These are phyloP conservation scores for Aphelidium insulamus DNA, from an alignment of 371 early-diverging fungal species.

Conservation along the genomic window DNA sequence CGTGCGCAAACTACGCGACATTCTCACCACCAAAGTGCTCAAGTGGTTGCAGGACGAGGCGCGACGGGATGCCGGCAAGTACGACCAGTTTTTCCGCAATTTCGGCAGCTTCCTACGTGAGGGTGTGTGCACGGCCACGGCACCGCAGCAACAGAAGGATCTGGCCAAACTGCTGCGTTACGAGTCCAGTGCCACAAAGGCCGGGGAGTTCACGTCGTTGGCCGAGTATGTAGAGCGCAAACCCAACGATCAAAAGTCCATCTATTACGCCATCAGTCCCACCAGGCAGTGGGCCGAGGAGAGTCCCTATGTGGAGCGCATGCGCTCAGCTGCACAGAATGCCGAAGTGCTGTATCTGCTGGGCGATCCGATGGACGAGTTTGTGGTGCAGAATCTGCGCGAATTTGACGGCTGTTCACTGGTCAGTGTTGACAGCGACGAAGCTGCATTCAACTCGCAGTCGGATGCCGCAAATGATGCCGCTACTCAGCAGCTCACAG, in stretches of 20 bases:
- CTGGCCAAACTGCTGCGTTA: constrained; percentile 70
- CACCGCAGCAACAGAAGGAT: constrained; percentile 36
- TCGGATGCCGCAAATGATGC: constrained; percentile 6
- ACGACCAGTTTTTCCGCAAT: constrained; percentile 53
- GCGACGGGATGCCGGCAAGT: constrained; percentile 40
- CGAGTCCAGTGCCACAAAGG: constrained; percentile 36
- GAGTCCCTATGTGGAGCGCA: constrained; percentile 77
- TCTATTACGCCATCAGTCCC: constrained; percentile 72
- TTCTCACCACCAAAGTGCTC: constrained; percentile 41
- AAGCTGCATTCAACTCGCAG: constrained; percentile 23
- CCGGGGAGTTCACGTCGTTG: constrained; percentile 42
- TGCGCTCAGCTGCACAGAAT: too few relatives aligned
- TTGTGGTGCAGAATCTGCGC: constrained; percentile 48
- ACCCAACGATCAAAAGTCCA: constrained; percentile 71
- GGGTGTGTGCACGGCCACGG: constrained; percentile 64
- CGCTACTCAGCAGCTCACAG: constrained; percentile 13
- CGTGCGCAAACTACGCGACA: constrained; percentile 38
- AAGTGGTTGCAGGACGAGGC: constrained; percentile 54
- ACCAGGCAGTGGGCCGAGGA: constrained; percentile 48
- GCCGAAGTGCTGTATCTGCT: constrained; percentile 60
- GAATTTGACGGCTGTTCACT: constrained; percentile 53
- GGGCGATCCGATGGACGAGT: constrained; percentile 74
- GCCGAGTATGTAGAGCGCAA: constrained; percentile 72
- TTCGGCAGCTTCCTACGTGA: constrained; percentile 71
- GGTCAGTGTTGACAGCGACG: constrained; percentile 53